Evolutionary conservation across 2,329 filamentous ascomycete genomes (phyloP), one percentile per base, ranked within the genome.

Genomic region (Aureobasidium pullulans): DNA sequence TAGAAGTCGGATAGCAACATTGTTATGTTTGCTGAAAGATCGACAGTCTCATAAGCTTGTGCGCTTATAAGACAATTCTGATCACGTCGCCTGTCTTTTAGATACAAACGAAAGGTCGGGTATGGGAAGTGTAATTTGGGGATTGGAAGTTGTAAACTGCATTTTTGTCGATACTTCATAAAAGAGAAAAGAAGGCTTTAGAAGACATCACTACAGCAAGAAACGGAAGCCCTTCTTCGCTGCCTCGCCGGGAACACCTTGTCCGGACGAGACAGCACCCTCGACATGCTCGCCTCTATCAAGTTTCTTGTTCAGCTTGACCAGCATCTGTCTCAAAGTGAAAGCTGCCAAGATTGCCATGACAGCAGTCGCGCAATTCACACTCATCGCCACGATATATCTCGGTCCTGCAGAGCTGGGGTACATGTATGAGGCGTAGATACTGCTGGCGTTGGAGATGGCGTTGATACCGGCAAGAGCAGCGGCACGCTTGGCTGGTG

Each of bases 231-330:
- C 85, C 66, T 83, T 81, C 59, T 79, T 75, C 10, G 76, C 79
- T 50, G 62, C 43, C 28, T 57, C 54, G 13, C 43, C 54, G 2
- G 54, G 54, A 13, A 57, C 44, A 19, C 19, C 54, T 8, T 48
- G 32, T 31, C 54, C 54, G 32, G 54, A 34, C 13, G 84, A 83
- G 63, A 85, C 79, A 1, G 73, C 77, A 0, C 77, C 77, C 47
- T 79, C 74, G 2, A 81, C 73, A 61, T 72, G 73, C 64, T 87
- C 81, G 0, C 86, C 87, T 13, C 77, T 75, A 48, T 89, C 87
- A 2, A 91, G 75, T 71, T 84, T 88, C 75, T 80, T 84, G 67
- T 91, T 92, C 66, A 90, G 68, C 44, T 81, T 75, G 13, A 80
- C 78, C 29, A 92, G 76, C 40, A 89, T 81, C 37, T 84, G 75